A percentile compares a stretch with the other conserved stretches of the same genome.
Evolutionary conservation across 192 early-diverging fungal genomes (phyloP).

Genomic region (Coemansia sp.): DNA sequence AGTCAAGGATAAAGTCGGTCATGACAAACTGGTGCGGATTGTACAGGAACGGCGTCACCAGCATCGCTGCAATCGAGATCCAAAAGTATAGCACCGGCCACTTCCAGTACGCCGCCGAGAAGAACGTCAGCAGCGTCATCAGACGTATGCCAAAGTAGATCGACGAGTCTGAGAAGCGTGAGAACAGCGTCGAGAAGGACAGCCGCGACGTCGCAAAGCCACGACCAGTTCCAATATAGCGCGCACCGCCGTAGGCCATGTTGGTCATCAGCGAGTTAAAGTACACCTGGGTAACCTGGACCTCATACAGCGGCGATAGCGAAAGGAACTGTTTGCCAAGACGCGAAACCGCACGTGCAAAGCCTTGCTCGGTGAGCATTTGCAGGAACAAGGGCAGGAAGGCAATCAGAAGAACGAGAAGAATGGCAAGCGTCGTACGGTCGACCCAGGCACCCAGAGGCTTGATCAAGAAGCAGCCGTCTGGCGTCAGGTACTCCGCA

Average conservation of each 20-base stretch:
- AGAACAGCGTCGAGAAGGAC: conserved; percentile 72
- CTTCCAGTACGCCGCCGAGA: conserved; percentile 69
- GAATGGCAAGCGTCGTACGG: conserved; percentile 75
- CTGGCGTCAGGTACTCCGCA: conserved; percentile 50
- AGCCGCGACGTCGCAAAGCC: conserved; percentile 80
- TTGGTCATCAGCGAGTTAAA: conserved; percentile 78
- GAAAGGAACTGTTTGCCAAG: conserved; percentile 80
- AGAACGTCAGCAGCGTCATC: conserved; percentile 72
- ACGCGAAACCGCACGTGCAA: conserved; percentile 66
- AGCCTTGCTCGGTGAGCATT: conserved; percentile 81
- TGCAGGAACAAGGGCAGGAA: conserved; percentile 82
- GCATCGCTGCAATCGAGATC: conserved; percentile 73
- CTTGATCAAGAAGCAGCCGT: conserved; percentile 68
- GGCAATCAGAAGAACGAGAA: conserved; percentile 76
- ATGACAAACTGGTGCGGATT: conserved; percentile 90
- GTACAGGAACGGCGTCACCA: conserved; percentile 81
- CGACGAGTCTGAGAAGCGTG: conserved; percentile 70
- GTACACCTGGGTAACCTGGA: conserved; percentile 85
- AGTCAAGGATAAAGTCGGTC: conserved; percentile 75
- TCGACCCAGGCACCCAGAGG: conserved; percentile 81
- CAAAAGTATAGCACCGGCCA: conserved; percentile 78
- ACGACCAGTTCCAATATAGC: conserved; percentile 84
- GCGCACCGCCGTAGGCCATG: conserved; percentile 75
- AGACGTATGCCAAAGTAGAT: conserved; percentile 73
- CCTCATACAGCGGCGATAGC: conserved; percentile 79